Percentiles rank a stretch among this genome's conserved stretches.
Evolutionary conservation across 2,329 filamentous ascomycete genomes (phyloP).

Genomic region (Zymoseptoria passerinii): DNA sequence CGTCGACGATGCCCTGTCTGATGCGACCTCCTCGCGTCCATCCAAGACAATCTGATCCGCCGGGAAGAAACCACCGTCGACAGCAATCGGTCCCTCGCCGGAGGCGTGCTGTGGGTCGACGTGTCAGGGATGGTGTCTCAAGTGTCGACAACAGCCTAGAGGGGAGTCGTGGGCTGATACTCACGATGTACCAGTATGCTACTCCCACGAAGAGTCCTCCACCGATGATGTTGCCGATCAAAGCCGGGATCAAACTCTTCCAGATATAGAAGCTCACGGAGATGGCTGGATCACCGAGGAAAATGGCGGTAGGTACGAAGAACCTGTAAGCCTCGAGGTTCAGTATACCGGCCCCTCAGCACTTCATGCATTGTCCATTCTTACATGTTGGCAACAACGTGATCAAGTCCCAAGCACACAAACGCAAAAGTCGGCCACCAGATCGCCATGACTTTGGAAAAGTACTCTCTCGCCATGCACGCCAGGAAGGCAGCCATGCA

Average conservation of each 20-base stretch:
- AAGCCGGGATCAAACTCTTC: constrained; percentile 48
- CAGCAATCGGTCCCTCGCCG: constrained; percentile 7
- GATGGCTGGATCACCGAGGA: constrained; percentile 37
- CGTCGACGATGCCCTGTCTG: background rate
- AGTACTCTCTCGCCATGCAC: constrained; percentile 43
- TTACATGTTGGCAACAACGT: constrained; percentile 52
- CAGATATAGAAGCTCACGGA: constrained; percentile 47
- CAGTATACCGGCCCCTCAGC: background rate
- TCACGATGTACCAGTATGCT: constrained; percentile 42
- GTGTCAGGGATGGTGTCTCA: background rate
- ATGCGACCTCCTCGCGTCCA: background rate
- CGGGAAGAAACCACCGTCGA: constrained; percentile 11
- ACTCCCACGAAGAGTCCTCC: constrained; percentile 46
- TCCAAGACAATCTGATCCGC: constrained; percentile 8
- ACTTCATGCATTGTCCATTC: constrained; percentile 29
- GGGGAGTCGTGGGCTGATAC: background rate
- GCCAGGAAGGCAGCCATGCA: constrained; percentile 45
- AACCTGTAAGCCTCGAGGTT: constrained; percentile 7
- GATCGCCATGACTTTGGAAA: constrained; percentile 47
- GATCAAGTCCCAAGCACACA: constrained; percentile 34
- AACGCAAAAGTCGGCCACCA: constrained; percentile 35
- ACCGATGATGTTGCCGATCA: constrained; percentile 48
- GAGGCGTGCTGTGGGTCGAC: constrained; percentile 6
- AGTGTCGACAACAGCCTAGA: background rate
- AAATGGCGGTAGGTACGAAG: constrained; percentile 42